These are phyloP conservation scores for Emydomyces testavorans DNA, from an alignment of 2,329 filamentous ascomycete species.

Conservation along the genomic window DNA sequence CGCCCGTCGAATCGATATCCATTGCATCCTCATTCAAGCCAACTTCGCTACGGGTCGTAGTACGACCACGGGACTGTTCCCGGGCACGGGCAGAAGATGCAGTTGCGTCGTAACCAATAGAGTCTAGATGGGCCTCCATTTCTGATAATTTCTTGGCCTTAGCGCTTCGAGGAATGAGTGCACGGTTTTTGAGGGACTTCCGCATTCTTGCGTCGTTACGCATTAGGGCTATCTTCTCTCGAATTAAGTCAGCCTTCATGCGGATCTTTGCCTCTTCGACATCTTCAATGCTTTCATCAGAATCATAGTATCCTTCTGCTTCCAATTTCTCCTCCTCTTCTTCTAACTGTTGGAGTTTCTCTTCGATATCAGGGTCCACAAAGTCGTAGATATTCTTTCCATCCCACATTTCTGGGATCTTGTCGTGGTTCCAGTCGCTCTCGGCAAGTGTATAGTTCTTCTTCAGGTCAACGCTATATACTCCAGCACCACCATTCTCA, in stretches of 20 bases:
- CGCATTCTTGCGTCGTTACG: conserved; percentile 90
- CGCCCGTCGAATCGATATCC: conserved; percentile 30
- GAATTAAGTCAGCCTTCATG: conserved; percentile 87
- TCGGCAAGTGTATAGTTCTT: conserved; percentile 79
- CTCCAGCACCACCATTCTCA: conserved; percentile 86
- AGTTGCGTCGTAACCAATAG: conserved; percentile 69
- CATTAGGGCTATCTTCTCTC: conserved; percentile 85
- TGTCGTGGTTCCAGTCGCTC: conserved; percentile 91
- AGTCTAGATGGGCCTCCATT: conserved; percentile 75
- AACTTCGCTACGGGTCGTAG: conserved; percentile 51
- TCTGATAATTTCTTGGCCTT: conserved; percentile 73
- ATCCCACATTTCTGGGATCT: conserved; percentile 84
- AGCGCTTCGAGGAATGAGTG: conserved; percentile 74
- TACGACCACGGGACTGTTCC: conserved; percentile 56
- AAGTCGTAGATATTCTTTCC: conserved; percentile 98
- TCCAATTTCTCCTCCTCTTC: conserved; percentile 91
- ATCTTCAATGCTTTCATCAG: conserved; percentile 70
- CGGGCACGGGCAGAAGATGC: conserved; percentile 59
- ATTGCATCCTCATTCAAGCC: conserved; percentile 51
- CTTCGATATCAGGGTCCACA: conserved; percentile 91
- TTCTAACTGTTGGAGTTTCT: conserved; percentile 80
- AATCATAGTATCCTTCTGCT: conserved; percentile 86
- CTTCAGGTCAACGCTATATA: conserved; percentile 87
- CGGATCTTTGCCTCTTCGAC: conserved; percentile 77
- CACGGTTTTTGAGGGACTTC: conserved; percentile 94